Percentiles rank a stretch among this genome's conserved stretches.
Evolutionary conservation across 2,329 filamentous ascomycete species (phyloP).

Genomic region (Colletotrichum liaoningense): DNA sequence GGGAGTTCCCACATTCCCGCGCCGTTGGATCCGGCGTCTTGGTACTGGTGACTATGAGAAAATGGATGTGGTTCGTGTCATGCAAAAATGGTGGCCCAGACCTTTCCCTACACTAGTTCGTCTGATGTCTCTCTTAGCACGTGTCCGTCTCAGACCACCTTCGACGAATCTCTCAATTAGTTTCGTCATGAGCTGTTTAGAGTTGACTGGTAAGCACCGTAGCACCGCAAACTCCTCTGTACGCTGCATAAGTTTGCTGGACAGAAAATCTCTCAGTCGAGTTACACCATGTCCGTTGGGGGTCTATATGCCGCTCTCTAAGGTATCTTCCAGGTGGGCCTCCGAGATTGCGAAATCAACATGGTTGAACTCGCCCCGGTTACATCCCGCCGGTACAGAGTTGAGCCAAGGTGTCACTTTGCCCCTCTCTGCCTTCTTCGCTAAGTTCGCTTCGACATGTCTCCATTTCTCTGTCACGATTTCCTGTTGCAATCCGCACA

Average conservation of each 20-base stretch:
- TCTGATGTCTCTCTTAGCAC: neutral
- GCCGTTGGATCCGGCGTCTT: conserved; percentile 1
- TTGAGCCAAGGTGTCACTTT: neutral
- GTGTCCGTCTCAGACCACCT: neutral
- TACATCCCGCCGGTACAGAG: neutral
- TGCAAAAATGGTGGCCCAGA: neutral
- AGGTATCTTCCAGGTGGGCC: neutral
- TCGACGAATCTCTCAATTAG: neutral
- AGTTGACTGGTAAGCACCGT: neutral
- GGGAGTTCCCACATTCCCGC: neutral
- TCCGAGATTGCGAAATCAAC: neutral
- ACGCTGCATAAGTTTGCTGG: neutral
- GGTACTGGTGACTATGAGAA: neutral
- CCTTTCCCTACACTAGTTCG: neutral
- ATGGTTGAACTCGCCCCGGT: neutral
- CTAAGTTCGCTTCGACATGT: neutral
- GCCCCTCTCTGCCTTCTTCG: neutral
- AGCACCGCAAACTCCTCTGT: too few species aligned
- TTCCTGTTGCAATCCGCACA: neutral
- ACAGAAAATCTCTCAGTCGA: neutral
- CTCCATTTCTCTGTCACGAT: neutral
- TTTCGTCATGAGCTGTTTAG: neutral
- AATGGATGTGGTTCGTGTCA: neutral
- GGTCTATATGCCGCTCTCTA: neutral
- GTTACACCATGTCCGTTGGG: neutral